A percentile compares a stretch with the other conserved stretches of the same genome.
These are phyloP conservation scores for Chaetomium strumarium DNA, from an alignment of 2,329 filamentous ascomycete genomes.

Conservation along the genomic window DNA sequence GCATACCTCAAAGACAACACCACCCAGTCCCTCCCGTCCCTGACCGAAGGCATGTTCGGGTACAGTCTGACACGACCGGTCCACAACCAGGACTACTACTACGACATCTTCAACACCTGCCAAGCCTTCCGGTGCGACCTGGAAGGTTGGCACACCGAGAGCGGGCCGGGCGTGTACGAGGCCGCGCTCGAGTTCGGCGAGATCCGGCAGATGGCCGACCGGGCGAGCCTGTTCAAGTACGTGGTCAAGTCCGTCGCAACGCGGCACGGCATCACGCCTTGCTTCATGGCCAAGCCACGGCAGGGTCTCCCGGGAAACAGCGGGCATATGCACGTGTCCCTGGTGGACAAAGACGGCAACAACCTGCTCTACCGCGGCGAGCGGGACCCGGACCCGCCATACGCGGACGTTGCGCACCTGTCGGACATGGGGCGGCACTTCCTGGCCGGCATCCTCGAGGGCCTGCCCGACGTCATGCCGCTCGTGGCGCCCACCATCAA, in stretches of 20 bases:
- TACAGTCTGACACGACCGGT: slow-evolving; percentile 83
- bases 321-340: slow-evolving; percentile 90
- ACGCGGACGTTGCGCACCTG: slow-evolving; percentile 69
- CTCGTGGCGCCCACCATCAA: slow-evolving; percentile 91
- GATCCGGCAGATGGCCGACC: slow-evolving; percentile 84
- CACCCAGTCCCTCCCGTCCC: slow-evolving; percentile 63
- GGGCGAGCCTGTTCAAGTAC: slow-evolving; percentile 89
- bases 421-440: slow-evolving; percentile 91
- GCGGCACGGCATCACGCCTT: slow-evolving; percentile 86
- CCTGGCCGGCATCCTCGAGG: slow-evolving; percentile 81
- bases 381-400: slow-evolving; percentile 65
- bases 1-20: slow-evolving; percentile 69
- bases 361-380: slow-evolving; percentile 76
- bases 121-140: slow-evolving; percentile 72
- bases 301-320: slow-evolving; percentile 89
- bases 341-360: slow-evolving; percentile 71
- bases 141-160: slow-evolving; percentile 95
- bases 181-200: slow-evolving; percentile 89
- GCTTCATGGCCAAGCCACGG: slow-evolving; percentile 97
- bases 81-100: slow-evolving; percentile 90
- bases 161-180: slow-evolving; percentile 90
- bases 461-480: slow-evolving; percentile 92
- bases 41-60: slow-evolving; percentile 94
- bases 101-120: slow-evolving; percentile 78
- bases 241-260: slow-evolving; percentile 83